Evolutionary conservation across 1,284 basidiomycete genomes (phyloP).

Genomic region (Cryptococcus sp.): DNA sequence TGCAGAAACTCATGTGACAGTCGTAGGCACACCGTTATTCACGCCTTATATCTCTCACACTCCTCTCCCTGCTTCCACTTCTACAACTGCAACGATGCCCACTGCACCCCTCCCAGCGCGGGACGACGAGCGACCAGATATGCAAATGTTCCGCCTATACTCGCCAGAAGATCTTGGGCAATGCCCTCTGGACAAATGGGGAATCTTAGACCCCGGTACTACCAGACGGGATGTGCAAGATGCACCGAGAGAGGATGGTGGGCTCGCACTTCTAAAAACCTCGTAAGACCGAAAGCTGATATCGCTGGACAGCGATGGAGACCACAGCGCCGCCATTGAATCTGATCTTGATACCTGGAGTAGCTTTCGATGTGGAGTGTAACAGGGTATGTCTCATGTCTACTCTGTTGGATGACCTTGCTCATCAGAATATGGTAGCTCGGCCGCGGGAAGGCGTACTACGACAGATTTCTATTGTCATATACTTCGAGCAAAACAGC

Average conservation of each 20-base stretch:
- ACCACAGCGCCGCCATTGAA: conserved; percentile 30
- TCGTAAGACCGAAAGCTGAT: neutral
- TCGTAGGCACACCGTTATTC: conserved; percentile 36
- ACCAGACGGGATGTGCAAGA: conserved; percentile 28
- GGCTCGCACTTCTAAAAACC: conserved; percentile 13
- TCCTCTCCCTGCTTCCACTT: neutral
- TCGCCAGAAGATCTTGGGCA: conserved; percentile 34
- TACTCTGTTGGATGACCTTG: neutral
- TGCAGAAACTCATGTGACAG: conserved; percentile 2
- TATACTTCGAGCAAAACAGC: conserved; percentile 30
- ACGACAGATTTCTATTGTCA: conserved; percentile 45
- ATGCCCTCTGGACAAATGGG: conserved; percentile 51
- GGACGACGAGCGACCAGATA: conserved; percentile 22
- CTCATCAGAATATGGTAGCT: conserved; percentile 32
- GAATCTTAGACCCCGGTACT: conserved; percentile 48
- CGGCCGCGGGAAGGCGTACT: conserved; percentile 53
- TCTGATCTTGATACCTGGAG: conserved; percentile 50
- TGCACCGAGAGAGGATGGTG: conserved; percentile 38
- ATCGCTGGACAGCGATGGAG: conserved; percentile 28
- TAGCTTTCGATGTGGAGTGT: conserved; percentile 47
- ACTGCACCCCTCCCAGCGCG: conserved; percentile 6
- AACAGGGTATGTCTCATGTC: conserved; percentile 38
- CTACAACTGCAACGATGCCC: conserved; percentile 2
- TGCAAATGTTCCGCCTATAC: conserved; percentile 51
- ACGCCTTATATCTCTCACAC: conserved; percentile 41